These are phyloP conservation scores for Meira miltonrushii DNA, from an alignment of 1,284 basidiomycete genomes.

Conservation along the genomic window DNA sequence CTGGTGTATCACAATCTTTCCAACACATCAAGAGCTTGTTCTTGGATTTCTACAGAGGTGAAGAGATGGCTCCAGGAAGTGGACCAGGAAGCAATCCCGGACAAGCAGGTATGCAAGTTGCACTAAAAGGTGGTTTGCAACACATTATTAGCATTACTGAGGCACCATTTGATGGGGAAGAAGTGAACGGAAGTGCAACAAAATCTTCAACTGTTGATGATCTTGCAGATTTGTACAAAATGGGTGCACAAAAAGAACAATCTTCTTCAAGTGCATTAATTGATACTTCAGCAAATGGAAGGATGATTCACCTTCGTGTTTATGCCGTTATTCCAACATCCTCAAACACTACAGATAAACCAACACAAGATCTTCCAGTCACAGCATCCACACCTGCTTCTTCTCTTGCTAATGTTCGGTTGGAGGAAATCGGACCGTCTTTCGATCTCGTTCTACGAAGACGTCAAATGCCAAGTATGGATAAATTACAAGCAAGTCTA, in stretches of 20 bases:
- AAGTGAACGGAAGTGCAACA: background rate
- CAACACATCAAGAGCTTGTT: constrained; percentile 75
- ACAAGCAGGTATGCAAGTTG: constrained; percentile 1
- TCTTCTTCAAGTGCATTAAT: constrained; percentile 53
- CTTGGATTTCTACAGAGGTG: constrained; percentile 77
- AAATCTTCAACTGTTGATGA: background rate
- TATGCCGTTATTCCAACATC: constrained; percentile 64
- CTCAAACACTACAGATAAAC: no score
- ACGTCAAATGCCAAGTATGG: constrained; percentile 68
- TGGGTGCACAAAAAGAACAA: constrained; percentile 13
- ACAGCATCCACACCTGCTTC: constrained; percentile 55
- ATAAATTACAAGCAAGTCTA: constrained; percentile 74
- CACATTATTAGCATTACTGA: constrained; percentile 67
- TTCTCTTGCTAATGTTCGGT: constrained; percentile 71
- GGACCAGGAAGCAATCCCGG: constrained; percentile 13
- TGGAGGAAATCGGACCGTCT: constrained; percentile 84
- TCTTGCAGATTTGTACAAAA: constrained; percentile 15
- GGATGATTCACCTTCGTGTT: constrained; percentile 79
- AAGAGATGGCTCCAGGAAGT: constrained; percentile 55
- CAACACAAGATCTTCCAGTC: constrained; percentile 56
- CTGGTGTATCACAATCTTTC: constrained; percentile 20
- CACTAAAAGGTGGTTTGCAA: constrained; percentile 65
- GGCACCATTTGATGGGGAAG: constrained; percentile 17
- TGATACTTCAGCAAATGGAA: constrained; percentile 58
- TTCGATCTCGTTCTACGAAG: constrained; percentile 78